Conservation (phyloP, 2,329 filamentous ascomycete species). For the Alternaria sp. region DNA sequence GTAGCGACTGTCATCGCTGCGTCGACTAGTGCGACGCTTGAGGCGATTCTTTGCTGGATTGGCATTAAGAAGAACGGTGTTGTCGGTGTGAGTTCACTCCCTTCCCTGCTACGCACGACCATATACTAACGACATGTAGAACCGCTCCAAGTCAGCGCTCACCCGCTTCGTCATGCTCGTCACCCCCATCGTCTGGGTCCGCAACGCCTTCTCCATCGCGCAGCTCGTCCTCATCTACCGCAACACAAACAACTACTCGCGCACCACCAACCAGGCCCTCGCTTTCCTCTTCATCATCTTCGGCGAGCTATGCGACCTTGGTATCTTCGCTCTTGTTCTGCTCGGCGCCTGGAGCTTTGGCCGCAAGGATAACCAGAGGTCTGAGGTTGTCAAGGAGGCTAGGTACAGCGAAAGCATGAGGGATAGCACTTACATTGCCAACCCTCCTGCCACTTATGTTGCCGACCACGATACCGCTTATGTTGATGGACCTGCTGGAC, state of each 20-base stretch:
- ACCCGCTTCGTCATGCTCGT: conserved; percentile 20
- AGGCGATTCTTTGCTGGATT: conserved; percentile 18
- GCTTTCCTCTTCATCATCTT: conserved; percentile 32
- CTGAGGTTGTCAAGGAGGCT: conserved; percentile 3
- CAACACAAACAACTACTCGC: conserved; percentile 19
- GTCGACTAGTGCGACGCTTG: conserved; percentile 17
- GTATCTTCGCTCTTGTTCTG: conserved; percentile 16
- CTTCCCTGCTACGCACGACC: not conserved
- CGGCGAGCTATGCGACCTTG: conserved; percentile 19
- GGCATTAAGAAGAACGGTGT: conserved; percentile 22
- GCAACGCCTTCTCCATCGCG: conserved; percentile 25
- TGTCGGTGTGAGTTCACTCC: conserved; percentile 13
- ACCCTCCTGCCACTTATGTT: not conserved
- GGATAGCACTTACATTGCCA: not conserved
- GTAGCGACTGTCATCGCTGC: conserved; percentile 14
- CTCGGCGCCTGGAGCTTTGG: conserved; percentile 22
- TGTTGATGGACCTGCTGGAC: not conserved
- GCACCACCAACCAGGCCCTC: conserved; percentile 24
- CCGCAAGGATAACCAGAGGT: conserved; percentile 7
- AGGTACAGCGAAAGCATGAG: conserved; percentile 10
- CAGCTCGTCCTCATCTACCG: conserved; percentile 22
- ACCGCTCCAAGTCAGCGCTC: conserved; percentile 12
- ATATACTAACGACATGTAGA: not conserved
- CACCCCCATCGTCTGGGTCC: conserved; percentile 18
- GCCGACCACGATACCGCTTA: not conserved